Evolutionary conservation across 2,329 filamentous ascomycete genomes (phyloP).

Genomic region (Nemania bipapillata): DNA sequence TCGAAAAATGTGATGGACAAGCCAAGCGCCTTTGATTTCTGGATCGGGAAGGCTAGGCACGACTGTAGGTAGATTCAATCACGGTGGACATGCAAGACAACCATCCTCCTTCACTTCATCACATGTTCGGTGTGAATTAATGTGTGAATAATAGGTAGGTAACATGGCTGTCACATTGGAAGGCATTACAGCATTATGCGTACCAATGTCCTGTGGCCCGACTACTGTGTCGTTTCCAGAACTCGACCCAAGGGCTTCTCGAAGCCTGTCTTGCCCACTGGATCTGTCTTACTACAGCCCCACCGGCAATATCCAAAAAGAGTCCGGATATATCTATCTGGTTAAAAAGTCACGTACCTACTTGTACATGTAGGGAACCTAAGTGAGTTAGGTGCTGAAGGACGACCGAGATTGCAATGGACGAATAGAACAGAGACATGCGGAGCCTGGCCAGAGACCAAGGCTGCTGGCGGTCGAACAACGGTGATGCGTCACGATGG

Average conservation of each 20-base stretch:
- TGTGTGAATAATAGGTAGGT: not conserved
- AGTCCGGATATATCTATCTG: conserved; percentile 21
- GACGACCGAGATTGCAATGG: conserved; percentile 12
- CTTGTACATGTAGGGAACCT: not conserved
- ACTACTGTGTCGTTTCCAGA: conserved; percentile 19
- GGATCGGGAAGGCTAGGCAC: conserved; percentile 27
- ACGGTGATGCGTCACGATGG: conserved; percentile 33
- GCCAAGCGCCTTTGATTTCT: conserved; percentile 7
- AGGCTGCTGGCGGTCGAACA: conserved; percentile 18
- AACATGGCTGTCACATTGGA: conserved; percentile 16
- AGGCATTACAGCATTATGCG: no score
- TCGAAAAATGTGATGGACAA: not conserved
- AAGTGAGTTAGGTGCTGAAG: not conserved
- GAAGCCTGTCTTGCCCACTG: conserved; percentile 28
- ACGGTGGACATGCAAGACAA: conserved; percentile 28
- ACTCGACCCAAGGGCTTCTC: conserved; percentile 29
- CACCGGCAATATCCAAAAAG: conserved; percentile 20
- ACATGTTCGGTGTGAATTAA: conserved; percentile 16
- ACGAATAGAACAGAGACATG: conserved; percentile 20
- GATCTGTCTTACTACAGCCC: conserved; percentile 21
- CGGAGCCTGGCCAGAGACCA: conserved; percentile 12
- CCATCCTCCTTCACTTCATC: conserved; percentile 14
- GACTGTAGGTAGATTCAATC: not conserved
- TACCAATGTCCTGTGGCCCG: conserved; percentile 19
- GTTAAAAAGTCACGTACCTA: conserved; percentile 21